A percentile compares a stretch with the other conserved stretches of the same genome.
Evolutionary conservation across 495 filamentous ascomycete genomes (phyloP).

Genomic region (Hypoxylon rickii): DNA sequence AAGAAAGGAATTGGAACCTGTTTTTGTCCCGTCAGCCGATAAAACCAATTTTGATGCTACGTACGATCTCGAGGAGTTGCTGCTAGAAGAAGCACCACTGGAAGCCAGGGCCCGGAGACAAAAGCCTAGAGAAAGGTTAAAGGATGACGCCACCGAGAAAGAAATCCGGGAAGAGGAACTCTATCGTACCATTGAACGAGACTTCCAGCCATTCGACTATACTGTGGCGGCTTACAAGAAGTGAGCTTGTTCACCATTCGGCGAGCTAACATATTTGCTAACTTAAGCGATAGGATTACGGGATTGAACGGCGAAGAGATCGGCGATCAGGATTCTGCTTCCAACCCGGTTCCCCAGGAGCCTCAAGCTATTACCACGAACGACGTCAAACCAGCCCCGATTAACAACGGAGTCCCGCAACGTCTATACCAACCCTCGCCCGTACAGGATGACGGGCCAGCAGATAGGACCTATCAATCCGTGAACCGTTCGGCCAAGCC

Average conservation of each 20-base stretch:
- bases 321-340: constrained; percentile 2
- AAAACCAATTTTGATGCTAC: constrained; percentile 99
- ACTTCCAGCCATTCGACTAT: constrained; percentile 97
- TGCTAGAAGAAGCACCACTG: constrained; percentile 92
- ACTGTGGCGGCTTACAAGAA: constrained; percentile 71
- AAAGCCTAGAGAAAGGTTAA: constrained; percentile 86
- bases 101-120: constrained; percentile 91
- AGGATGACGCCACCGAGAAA: constrained; percentile 93
- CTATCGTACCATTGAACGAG: constrained; percentile 89
- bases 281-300: constrained; percentile 22
- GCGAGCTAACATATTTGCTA: constrained; percentile 6
- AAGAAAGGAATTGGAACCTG: constrained; percentile 85
- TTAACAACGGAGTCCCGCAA: constrained; percentile 33
- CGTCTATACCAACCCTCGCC: constrained; percentile 21
- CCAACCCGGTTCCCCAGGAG: constrained; percentile 26
- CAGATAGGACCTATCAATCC: constrained; percentile 37
- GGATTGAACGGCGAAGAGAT: constrained; percentile 15
- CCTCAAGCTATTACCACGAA: constrained; percentile 52
- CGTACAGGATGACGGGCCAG: constrained; percentile 19
- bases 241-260: constrained; percentile 43
- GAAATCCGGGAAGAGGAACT: constrained; percentile 94
- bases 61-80: constrained; percentile 92
- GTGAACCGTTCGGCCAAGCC: constrained; percentile 22
- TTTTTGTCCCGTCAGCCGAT: constrained; percentile 90
- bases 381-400: constrained; percentile 39